These are phyloP conservation scores for Exophiala xenobiotica DNA, from an alignment of 2,329 filamentous ascomycete species.

Conservation along the genomic window DNA sequence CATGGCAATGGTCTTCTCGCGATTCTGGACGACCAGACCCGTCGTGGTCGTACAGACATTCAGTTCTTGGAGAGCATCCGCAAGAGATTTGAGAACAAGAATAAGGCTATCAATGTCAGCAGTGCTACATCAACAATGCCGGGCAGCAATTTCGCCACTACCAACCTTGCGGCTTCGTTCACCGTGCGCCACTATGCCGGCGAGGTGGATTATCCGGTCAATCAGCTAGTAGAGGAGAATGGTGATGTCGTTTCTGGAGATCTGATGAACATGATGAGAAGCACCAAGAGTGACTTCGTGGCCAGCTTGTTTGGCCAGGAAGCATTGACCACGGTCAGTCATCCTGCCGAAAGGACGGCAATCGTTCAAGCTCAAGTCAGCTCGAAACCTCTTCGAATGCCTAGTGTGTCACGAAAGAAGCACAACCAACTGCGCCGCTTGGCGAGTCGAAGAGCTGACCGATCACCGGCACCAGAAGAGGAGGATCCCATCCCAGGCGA, in stretches of 20 bases:
- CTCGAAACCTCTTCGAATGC: slow-evolving; percentile 88
- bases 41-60: slow-evolving; percentile 80
- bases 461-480: slow-evolving; percentile 42
- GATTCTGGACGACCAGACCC: slow-evolving; percentile 94
- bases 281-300: slow-evolving; percentile 85
- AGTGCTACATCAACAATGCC: slow-evolving; percentile 73
- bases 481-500: slow-evolving; percentile 29
- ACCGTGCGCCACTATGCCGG: slow-evolving; percentile 94
- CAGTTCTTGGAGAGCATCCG: slow-evolving; percentile 88
- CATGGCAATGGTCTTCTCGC: slow-evolving; percentile 87
- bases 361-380: slow-evolving; percentile 96
- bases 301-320: slow-evolving; percentile 93
- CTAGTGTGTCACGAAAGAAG: slow-evolving; percentile 85
- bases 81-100: slow-evolving; percentile 93
- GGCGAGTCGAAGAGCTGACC: slow-evolving; percentile 37
- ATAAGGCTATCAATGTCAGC: slow-evolving; percentile 79
- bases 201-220: slow-evolving; percentile 89
- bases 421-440: slow-evolving; percentile 55
- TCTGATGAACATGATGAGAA: slow-evolving; percentile 87
- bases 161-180: slow-evolving; percentile 77
- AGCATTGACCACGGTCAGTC: slow-evolving; percentile 85
- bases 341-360: slow-evolving; percentile 83
- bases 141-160: slow-evolving; percentile 85
- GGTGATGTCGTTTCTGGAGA: slow-evolving; percentile 94
- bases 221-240: slow-evolving; percentile 88